Evolutionary conservation across 2,329 filamentous ascomycete genomes (phyloP).

Genomic region (Fusarium proliferatum): DNA sequence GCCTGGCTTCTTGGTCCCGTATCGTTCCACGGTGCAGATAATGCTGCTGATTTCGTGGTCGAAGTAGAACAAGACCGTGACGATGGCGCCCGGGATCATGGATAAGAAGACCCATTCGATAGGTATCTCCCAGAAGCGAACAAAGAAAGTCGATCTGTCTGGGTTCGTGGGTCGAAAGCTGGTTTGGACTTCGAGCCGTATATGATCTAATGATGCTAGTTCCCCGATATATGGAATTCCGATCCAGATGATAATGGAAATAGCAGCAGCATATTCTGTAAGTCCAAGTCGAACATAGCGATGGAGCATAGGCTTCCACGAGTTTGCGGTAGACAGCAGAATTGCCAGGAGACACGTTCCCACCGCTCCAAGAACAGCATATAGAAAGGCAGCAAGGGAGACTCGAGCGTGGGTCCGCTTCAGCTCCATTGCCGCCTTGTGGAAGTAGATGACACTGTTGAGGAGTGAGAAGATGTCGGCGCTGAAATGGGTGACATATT

Average conservation of each 20-base stretch:
- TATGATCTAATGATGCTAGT: conserved; percentile 67
- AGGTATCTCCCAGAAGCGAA: conserved; percentile 71
- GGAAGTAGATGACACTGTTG: conserved; percentile 76
- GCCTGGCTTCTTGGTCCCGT: conserved; percentile 69
- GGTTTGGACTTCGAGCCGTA: conserved; percentile 65
- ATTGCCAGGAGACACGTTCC: conserved; percentile 73
- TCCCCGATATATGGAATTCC: conserved; percentile 71
- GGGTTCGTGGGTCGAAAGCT: conserved; percentile 68
- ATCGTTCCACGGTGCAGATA: conserved; percentile 71
- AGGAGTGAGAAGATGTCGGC: conserved; percentile 75
- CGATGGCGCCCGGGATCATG: conserved; percentile 71
- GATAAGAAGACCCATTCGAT: conserved; percentile 70
- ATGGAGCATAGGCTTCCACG: conserved; percentile 71
- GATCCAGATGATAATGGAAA: conserved; percentile 74
- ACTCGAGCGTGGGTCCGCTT: conserved; percentile 66
- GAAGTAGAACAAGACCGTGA: conserved; percentile 76
- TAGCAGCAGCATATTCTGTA: conserved; percentile 72
- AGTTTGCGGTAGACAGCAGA: conserved; percentile 69
- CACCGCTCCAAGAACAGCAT: conserved; percentile 71
- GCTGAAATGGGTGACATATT: conserved; percentile 74
- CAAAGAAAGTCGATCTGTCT: conserved; percentile 66
- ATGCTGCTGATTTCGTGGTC: conserved; percentile 77
- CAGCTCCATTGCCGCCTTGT: conserved; percentile 73
- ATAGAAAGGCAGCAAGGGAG: conserved; percentile 72
- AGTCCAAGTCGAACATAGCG: conserved; percentile 70